Percentiles rank a stretch among this genome's conserved stretches.
phyloP scores from a whole-genome alignment of 176 grass and related monocot species.

The sorghum (Sorghum bicolor) region DNA sequence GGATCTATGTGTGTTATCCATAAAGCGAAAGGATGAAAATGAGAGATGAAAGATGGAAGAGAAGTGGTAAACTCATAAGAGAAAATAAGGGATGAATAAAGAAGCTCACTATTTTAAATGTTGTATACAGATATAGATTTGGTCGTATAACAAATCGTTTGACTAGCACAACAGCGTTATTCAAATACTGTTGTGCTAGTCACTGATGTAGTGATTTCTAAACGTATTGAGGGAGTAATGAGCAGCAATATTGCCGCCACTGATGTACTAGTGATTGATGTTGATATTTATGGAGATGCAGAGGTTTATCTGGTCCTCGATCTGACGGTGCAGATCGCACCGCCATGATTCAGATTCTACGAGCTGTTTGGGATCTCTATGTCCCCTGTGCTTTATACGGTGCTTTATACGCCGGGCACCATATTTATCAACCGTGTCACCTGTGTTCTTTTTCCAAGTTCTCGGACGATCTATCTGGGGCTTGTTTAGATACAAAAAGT shows the following conservation, averaged over 20 bases:
- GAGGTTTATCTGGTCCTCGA: neutral
- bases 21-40: too few relatives aligned
- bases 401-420: neutral
- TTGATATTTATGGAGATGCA: neutral
- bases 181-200: too few relatives aligned
- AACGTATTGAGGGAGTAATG: neutral
- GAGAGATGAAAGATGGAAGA: too few relatives aligned
- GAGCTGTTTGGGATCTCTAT: neutral
- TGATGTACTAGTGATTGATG: too few relatives aligned
- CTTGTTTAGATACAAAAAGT: too few relatives aligned
- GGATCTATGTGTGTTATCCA: too few relatives aligned
- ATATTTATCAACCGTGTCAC: neutral
- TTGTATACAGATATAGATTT: neutral
- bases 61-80: too few relatives aligned
- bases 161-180: neutral
- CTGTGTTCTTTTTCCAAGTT: conserved; percentile 6
- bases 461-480: too few relatives aligned
- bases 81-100: too few relatives aligned
- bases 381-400: neutral
- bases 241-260: neutral
- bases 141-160: neutral
- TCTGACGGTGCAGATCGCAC: neutral
- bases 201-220: too few relatives aligned
- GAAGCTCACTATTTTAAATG: neutral
- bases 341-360: neutral